Base-by-base conservation (phyloP, 768 basidiomycete species). In the Mrakia blollopis region DNA sequence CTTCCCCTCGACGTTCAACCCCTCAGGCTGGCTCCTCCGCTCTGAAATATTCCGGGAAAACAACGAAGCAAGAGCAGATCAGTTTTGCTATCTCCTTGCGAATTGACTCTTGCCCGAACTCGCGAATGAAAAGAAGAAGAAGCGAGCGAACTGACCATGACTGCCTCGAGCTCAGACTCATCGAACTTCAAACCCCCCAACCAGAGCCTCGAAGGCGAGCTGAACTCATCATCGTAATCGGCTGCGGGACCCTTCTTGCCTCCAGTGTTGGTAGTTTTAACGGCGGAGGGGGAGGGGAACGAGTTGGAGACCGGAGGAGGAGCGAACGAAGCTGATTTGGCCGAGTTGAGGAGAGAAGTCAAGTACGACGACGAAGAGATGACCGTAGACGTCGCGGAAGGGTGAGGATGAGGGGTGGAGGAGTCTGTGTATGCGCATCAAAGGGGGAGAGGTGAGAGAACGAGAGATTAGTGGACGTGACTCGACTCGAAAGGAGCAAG, bases 101-200 rank as follows among this genome's bases (percentile, higher is more conserved):
- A n/a, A n/a, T 41, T 41, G 39, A 41, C n/a, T n/a, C n/a, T n/a
- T n/a, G n/a, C n/a, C n/a, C n/a, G n/a, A n/a, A n/a, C n/a, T n/a
- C n/a, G 44, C 9, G 2, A 47, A 47, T 14, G 44, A 47, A 16
- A 16, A 47, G 44, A 4, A 50, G 47, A 50, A 21, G 18, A 50
- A 57, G 57, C 2, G 6, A 6, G 54, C 54, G 25, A 21, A 69
- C 67, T 44, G 35, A 69, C 67, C 67, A 69, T 69, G n/a, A 69
- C 67, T 18, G 67, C 67, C 37, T 69, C 67, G 25, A 69, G 39
- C 67, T 69, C 67, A 13, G 8, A 9, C n/a, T 69, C 67, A 9
- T 69, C 67, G n/a, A 69, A 69, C 67, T 28, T 69, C 35, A 39
- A 44, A 25, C 67, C 25, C 8, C 67, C 67, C 35, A 69, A 28